phyloP scores from a whole-genome alignment of 805 yeast species.

The Sporopachydermia quercuum region DNA sequence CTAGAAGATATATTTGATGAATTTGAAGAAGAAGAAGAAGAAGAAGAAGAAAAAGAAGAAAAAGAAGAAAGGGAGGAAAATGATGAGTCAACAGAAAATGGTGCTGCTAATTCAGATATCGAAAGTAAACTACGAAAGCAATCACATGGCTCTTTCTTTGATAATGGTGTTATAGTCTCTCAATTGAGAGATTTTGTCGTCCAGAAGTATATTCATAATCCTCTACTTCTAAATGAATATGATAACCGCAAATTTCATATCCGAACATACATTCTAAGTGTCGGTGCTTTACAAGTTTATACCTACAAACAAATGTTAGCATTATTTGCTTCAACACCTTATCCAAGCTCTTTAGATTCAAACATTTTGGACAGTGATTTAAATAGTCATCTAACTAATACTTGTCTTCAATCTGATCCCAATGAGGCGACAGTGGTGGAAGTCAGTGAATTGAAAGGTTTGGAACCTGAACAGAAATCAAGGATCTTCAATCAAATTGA shows the following conservation, averaged over 20 bases:
- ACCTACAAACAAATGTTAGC: constrained; percentile 74
- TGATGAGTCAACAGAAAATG: neutral
- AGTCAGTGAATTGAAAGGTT: constrained; percentile 39
- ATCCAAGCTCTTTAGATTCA: constrained; percentile 20
- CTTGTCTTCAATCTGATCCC: constrained; percentile 62
- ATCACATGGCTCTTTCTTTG: constrained; percentile 12
- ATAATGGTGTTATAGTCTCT: constrained; percentile 64
- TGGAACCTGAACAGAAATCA: constrained; percentile 22
- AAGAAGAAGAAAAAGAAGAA: constrained; percentile 41
- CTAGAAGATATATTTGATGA: constrained; percentile 73
- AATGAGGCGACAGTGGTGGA: constrained; percentile 36
- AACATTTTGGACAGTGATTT: constrained; percentile 25
- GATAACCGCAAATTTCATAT: constrained; percentile 73
- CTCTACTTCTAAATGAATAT: constrained; percentile 49
- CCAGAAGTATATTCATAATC: constrained; percentile 62
- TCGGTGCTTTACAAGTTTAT: constrained; percentile 60
- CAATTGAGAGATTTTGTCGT: constrained; percentile 84
- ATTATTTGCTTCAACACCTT: constrained; percentile 54
- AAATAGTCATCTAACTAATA: constrained; percentile 80
- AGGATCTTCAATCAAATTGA: constrained; percentile 40
- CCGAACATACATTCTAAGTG: constrained; percentile 66
- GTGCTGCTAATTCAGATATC: neutral
- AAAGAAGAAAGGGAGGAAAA: constrained; percentile 14
- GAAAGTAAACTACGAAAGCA: neutral
- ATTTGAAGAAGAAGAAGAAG: constrained; percentile 62